Percentiles rank a stretch among this genome's conserved stretches.
phyloP scores from a whole-genome alignment of 805 yeast species.

The Lipomyces kockii region DNA sequence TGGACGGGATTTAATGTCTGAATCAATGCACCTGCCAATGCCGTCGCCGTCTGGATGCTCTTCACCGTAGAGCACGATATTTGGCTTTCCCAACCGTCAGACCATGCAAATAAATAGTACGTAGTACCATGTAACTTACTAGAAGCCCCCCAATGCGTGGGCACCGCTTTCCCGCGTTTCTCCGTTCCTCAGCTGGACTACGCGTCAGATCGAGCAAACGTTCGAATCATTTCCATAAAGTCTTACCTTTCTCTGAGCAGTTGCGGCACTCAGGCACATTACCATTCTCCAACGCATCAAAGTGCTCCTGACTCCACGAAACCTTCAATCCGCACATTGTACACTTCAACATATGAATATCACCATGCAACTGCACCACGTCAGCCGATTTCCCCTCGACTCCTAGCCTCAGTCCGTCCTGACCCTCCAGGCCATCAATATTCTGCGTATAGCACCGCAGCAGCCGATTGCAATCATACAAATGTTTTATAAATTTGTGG shows the following conservation, averaged over 20 bases:
- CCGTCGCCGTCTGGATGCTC: conserved; percentile 85
- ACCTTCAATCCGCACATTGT: conserved; percentile 65
- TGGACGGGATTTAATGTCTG: conserved; percentile 66
- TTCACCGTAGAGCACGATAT: conserved; percentile 90
- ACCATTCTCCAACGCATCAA: conserved; percentile 59
- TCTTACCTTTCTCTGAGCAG: conserved; percentile 56
- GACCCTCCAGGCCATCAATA: conserved; percentile 83
- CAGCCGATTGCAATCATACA: conserved; percentile 67
- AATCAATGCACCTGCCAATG: conserved; percentile 69
- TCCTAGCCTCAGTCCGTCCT: conserved; percentile 66
- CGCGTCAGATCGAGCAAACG: not conserved
- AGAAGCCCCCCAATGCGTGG: conserved; percentile 78
- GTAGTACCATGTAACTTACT: conserved; percentile 5
- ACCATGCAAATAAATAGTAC: not conserved
- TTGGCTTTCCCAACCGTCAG: conserved; percentile 53
- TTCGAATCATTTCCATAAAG: not conserved
- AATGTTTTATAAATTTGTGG: conserved; percentile 69
- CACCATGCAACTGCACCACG: conserved; percentile 91
- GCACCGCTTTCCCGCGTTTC: conserved; percentile 70
- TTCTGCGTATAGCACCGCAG: conserved; percentile 92
- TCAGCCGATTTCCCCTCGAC: conserved; percentile 61
- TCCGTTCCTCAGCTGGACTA: conserved; percentile 54
- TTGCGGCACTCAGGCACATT: conserved; percentile 75
- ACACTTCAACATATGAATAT: conserved; percentile 75
- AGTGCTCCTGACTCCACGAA: conserved; percentile 64